phyloP scores from a whole-genome alignment of 1,284 basidiomycete species.

The Ceratobasidium sp. region DNA sequence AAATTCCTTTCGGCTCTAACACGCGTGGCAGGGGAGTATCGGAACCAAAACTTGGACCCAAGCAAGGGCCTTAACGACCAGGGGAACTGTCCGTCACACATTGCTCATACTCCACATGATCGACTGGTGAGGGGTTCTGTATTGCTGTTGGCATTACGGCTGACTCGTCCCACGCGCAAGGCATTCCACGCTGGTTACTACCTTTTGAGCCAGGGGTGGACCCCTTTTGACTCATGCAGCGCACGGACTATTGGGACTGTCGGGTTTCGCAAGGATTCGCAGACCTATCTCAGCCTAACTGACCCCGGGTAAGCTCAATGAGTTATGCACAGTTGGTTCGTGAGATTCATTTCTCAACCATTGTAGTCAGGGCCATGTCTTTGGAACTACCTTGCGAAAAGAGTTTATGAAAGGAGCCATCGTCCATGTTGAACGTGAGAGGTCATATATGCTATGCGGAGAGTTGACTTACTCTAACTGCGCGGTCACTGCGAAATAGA shows the following conservation, averaged over 20 bases:
- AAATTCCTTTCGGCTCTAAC: too few relatives aligned
- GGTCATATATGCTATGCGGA: neutral
- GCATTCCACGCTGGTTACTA: conserved; percentile 19
- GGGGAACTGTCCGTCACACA: too few relatives aligned
- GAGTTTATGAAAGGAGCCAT: conserved; percentile 11
- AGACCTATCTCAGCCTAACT: conserved; percentile 18
- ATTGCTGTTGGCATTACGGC: neutral
- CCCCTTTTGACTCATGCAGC: neutral
- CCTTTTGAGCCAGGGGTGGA: conserved; percentile 17
- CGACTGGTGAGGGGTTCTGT: neutral
- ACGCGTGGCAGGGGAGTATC: too few relatives aligned
- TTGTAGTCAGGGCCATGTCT: conserved; percentile 13
- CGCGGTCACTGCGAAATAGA: neutral
- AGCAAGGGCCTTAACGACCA: too few relatives aligned
- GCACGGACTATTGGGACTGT: conserved; percentile 5
- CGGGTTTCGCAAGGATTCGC: conserved; percentile 1
- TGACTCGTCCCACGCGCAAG: neutral
- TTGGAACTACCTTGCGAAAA: neutral
- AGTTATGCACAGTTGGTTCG: neutral
- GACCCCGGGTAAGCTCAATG: conserved; percentile 22
- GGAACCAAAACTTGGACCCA: too few relatives aligned
- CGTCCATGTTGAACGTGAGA: conserved; percentile 20
- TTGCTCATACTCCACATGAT: neutral
- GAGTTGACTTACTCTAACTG: neutral
- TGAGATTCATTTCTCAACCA: neutral